These are phyloP conservation scores for Tylopilus plumbeoviolaceoides DNA, from an alignment of 768 basidiomycete species.

Conservation along the genomic window DNA sequence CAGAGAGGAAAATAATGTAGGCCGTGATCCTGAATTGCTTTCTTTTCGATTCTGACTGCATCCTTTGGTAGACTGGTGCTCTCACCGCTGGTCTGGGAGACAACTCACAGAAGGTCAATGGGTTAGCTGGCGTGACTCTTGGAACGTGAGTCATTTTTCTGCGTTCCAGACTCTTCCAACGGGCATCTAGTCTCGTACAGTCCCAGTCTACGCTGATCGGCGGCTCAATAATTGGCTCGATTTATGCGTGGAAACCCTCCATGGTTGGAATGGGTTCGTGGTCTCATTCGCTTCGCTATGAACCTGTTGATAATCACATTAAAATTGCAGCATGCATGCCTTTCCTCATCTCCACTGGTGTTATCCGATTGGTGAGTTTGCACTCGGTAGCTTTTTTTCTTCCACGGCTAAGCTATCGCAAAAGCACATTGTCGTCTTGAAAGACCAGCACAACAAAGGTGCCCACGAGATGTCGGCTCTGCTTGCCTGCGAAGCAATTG, in stretches of 20 bases:
- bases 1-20: no score
- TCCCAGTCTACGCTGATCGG: constrained; percentile 62
- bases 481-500: constrained; percentile 88
- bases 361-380: constrained; percentile 67
- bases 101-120: no score
- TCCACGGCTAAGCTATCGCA: constrained; percentile 2
- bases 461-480: constrained; percentile 81
- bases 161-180: background rate
- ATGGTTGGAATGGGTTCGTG: constrained; percentile 57
- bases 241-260: constrained; percentile 72
- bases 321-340: constrained; percentile 54
- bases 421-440: constrained; percentile 80
- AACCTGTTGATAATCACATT: background rate
- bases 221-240: constrained; percentile 74
- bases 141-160: no score
- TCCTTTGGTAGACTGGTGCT: no score
- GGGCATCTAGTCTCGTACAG: constrained; percentile 65
- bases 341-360: constrained; percentile 65
- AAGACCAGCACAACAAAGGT: constrained; percentile 78
- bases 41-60: no score
- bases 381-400: background rate
- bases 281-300: background rate
- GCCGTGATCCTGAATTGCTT: no score
- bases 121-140: no score
- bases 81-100: no score